Percentiles rank a stretch among this genome's conserved stretches.
Conservation (phyloP, 306 rosid species). For the cucumber (Cucumis sativus) region Cucumber_9930_V3 NC_026658.2:20777501-20778000, state of each 20-base stretch:
- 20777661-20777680: background rate
- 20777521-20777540: too few relatives aligned
- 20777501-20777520: background rate
- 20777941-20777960: too few relatives aligned
- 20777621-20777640: background rate
- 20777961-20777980: too few relatives aligned
- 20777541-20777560: too few relatives aligned
- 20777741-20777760: background rate
- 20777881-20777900: background rate
- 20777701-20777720: background rate
- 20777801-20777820: background rate
- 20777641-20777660: background rate
- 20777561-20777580: too few relatives aligned
- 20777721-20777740: background rate
- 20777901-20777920: background rate
- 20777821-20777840: background rate
- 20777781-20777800: background rate
- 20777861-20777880: background rate
- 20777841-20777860: background rate
- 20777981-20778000: too few relatives aligned
- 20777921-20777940: background rate
- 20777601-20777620: background rate
- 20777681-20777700: background rate
- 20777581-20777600: too few relatives aligned
- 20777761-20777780: background rate